phyloP scores from a whole-genome alignment of 108 stramenopile species.

The Cylindrotheca closterium region DNA sequence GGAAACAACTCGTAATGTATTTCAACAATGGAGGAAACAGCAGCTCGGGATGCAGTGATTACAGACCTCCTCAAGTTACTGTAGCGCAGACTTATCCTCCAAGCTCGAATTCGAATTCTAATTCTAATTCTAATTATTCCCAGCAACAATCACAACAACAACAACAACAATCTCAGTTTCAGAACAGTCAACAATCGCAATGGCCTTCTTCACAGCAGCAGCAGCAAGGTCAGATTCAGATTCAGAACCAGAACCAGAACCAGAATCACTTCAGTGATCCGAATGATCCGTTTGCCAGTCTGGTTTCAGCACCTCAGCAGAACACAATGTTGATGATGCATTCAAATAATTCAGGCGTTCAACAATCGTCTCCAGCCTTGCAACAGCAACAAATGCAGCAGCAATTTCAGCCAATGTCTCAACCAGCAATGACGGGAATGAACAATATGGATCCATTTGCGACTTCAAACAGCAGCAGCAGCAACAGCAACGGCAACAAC shows the following conservation, averaged over 20 bases:
- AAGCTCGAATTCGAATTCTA: neutral
- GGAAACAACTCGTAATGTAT: too few species aligned
- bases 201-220: conserved; percentile 2
- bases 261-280: neutral
- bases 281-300: neutral
- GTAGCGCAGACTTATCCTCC: too few species aligned
- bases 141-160: neutral
- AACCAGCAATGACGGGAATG: neutral
- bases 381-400: neutral
- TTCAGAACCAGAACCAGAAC: neutral
- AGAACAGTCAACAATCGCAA: too few species aligned
- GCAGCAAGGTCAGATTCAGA: neutral
- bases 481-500: neutral
- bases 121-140: neutral
- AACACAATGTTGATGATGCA: too few species aligned
- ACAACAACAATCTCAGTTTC: neutral
- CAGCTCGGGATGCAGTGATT: neutral
- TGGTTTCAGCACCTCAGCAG: neutral
- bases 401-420: neutral
- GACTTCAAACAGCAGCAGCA: neutral
- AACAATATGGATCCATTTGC: neutral
- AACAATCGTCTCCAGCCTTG: too few species aligned
- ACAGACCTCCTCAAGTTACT: too few species aligned
- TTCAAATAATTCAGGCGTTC: too few species aligned
- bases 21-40: neutral